These are phyloP conservation scores for Planoprotostelium fungivorum DNA, from an alignment of 78 protist species.

Conservation along the genomic window DNA sequence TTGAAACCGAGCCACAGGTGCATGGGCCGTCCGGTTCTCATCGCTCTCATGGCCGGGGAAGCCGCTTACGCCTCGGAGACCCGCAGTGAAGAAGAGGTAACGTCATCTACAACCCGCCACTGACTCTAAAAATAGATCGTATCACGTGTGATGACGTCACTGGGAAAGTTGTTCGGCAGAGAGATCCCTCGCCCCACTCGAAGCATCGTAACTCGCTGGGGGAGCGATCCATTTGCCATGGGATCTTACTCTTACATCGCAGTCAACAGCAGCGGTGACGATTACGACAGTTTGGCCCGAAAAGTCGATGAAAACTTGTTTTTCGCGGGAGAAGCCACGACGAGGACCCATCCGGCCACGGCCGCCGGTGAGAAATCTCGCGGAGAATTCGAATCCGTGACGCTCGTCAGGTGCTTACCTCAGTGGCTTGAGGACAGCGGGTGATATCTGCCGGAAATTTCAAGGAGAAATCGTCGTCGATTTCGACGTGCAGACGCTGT, in stretches of 20 bases:
- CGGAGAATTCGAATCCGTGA: background rate
- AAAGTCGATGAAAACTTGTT: slow-evolving; percentile 15
- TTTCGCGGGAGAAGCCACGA: slow-evolving; percentile 61
- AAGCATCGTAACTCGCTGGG: slow-evolving; percentile 34
- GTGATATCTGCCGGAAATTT: background rate
- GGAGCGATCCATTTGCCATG: slow-evolving; percentile 12
- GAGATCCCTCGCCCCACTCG: background rate
- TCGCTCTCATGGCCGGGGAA: slow-evolving; percentile 8
- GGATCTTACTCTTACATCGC: slow-evolving; percentile 46
- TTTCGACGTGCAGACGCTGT: background rate
- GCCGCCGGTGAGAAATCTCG: slow-evolving; percentile 25
- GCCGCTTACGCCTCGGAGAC: slow-evolving; percentile 11
- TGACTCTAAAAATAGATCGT: background rate
- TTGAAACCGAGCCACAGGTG: background rate
- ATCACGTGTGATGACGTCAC: background rate
- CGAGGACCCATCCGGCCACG: slow-evolving; percentile 39
- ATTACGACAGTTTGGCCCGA: slow-evolving; percentile 34
- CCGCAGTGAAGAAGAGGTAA: background rate
- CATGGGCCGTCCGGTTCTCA: slow-evolving; percentile 14
- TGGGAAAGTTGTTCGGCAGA: background rate
- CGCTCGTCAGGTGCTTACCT: background rate
- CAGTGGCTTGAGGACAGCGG: background rate
- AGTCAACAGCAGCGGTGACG: slow-evolving; percentile 14
- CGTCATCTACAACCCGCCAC: background rate
- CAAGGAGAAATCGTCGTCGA: background rate